These are phyloP conservation scores for Peribolospora baueri DNA, from an alignment of 768 basidiomycete species.

Conservation along the genomic window DNA sequence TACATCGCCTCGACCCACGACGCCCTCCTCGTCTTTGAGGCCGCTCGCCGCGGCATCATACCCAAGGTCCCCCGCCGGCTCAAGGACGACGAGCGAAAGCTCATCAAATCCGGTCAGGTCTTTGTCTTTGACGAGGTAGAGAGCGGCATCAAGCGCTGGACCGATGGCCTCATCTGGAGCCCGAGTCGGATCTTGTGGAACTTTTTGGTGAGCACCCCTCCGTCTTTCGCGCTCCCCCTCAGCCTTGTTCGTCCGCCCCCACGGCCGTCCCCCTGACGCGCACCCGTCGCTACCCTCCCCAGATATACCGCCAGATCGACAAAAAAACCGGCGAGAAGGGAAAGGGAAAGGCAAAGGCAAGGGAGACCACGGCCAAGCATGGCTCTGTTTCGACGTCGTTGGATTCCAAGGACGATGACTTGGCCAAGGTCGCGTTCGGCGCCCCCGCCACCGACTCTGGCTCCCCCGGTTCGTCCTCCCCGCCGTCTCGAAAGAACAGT, in stretches of 20 bases:
- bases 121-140: slow-evolving; percentile 96
- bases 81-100: slow-evolving; percentile 70
- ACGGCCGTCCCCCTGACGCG: background rate
- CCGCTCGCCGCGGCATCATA: slow-evolving; percentile 66
- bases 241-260: background rate
- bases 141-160: slow-evolving; percentile 80
- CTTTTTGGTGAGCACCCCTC: slow-evolving; percentile 39
- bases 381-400: no score
- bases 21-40: slow-evolving; percentile 88
- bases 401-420: no score
- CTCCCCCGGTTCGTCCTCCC: no score
- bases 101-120: slow-evolving; percentile 79
- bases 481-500: no score
- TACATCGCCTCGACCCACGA: slow-evolving; percentile 91
- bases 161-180: slow-evolving; percentile 90
- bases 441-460: no score
- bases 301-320: slow-evolving; percentile 82
- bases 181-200: slow-evolving; percentile 81
- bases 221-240: background rate
- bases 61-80: slow-evolving; percentile 77
- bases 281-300: background rate
- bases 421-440: no score
- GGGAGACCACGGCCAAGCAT: no score
- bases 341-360: no score
- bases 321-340: slow-evolving; percentile 24